A percentile compares a stretch with the other conserved stretches of the same genome.
Evolutionary conservation across 192 early-diverging fungal genomes (phyloP).

Genomic region (Dimargaris cristalligena): DNA sequence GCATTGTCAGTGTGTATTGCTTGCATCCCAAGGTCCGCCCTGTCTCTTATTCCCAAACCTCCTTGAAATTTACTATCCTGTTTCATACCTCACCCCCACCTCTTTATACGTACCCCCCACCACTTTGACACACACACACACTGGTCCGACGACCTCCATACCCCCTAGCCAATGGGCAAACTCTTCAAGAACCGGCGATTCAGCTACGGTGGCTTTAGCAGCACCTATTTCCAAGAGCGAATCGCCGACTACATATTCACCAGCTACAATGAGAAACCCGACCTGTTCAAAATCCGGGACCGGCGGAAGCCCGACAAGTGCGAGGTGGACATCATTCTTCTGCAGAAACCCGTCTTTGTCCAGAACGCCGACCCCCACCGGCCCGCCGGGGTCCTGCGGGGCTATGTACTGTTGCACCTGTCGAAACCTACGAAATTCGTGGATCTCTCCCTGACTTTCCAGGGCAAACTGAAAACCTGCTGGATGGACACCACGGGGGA

Average conservation of each 20-base stretch:
- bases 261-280: neutral
- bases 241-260: neutral
- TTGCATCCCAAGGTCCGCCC: too few relatives aligned
- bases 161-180: conserved; percentile 3
- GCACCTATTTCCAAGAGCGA: conserved; percentile 8
- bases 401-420: neutral
- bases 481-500: conserved; percentile 2
- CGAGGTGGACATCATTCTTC: neutral
- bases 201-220: conserved; percentile 3
- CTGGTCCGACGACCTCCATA: neutral
- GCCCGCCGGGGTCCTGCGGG: neutral
- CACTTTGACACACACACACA: neutral
- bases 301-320: neutral
- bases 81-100: too few relatives aligned
- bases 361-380: neutral
- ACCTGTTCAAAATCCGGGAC: neutral
- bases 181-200: neutral
- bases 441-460: neutral
- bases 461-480: conserved; percentile 3
- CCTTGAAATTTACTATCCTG: too few relatives aligned
- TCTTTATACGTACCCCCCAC: neutral
- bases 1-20: too few relatives aligned
- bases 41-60: too few relatives aligned
- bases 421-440: neutral
- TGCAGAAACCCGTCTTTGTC: conserved; percentile 4